Evolutionary conservation across 441 rosid species (phyloP).

Genomic region (Gossypium lobatum): DNA sequence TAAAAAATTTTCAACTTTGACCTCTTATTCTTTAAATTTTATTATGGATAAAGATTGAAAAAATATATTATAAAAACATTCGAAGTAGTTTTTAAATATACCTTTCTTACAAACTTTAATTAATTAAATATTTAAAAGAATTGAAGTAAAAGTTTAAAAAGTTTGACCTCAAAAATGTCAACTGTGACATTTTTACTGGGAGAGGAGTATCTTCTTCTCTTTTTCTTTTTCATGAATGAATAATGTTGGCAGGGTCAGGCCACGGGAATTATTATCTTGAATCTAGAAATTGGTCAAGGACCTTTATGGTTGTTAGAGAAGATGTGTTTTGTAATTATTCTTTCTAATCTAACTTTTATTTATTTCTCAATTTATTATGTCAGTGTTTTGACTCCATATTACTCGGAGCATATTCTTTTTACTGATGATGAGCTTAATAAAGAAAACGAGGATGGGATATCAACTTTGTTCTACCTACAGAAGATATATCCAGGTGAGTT

Average conservation of each 20-base stretch:
- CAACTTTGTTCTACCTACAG: constrained; percentile 65
- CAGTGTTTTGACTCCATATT: constrained; percentile 73
- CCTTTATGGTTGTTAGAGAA: neutral
- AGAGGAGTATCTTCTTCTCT: too few species aligned
- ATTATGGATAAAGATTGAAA: too few species aligned
- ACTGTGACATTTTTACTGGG: too few species aligned
- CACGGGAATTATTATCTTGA: neutral
- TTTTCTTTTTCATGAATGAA: neutral
- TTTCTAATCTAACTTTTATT: neutral
- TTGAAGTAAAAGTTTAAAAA: too few species aligned
- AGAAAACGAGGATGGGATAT: constrained; percentile 70
- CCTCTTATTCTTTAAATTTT: too few species aligned
- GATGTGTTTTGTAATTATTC: neutral
- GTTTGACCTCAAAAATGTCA: too few species aligned
- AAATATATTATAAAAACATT: too few species aligned
- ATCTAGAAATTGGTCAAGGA: neutral
- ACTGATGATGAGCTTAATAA: constrained; percentile 41
- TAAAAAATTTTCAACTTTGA: too few species aligned
- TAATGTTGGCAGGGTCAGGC: neutral
- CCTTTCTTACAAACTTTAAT: too few species aligned
- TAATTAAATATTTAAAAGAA: too few species aligned
- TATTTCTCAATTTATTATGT: constrained; percentile 15
- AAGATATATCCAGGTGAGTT: constrained; percentile 63
- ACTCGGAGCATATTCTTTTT: constrained; percentile 56
- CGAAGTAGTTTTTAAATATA: too few species aligned